phyloP scores from a whole-genome alignment of 2,329 filamentous ascomycete species.

The Fusarium sp. region DNA sequence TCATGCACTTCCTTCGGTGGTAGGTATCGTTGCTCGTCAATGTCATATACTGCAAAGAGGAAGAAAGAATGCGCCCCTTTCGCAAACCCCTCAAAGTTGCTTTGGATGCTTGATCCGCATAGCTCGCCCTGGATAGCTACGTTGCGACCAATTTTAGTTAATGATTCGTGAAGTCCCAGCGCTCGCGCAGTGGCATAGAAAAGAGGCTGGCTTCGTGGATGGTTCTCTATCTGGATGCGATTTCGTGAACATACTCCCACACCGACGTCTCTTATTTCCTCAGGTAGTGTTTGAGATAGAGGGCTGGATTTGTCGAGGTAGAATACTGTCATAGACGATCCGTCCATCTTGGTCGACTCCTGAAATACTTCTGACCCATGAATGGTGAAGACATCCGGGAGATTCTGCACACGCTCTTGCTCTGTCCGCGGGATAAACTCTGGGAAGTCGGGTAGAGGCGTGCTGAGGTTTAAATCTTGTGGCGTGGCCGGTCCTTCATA shows the following conservation, averaged over 20 bases:
- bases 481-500: slow-evolving; percentile 20
- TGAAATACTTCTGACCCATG: slow-evolving; percentile 47
- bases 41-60: slow-evolving; percentile 50
- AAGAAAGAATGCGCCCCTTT: slow-evolving; percentile 46
- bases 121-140: slow-evolving; percentile 43
- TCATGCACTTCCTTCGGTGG: slow-evolving; percentile 45
- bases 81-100: slow-evolving; percentile 41
- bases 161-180: slow-evolving; percentile 17
- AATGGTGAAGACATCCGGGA: slow-evolving; percentile 27
- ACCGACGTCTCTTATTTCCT: slow-evolving; percentile 1
- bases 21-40: slow-evolving; percentile 46
- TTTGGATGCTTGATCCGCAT: slow-evolving; percentile 40
- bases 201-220: slow-evolving; percentile 16
- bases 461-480: neutral
- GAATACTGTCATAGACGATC: slow-evolving; percentile 53
- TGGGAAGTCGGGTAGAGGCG: slow-evolving; percentile 31
- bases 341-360: slow-evolving; percentile 55
- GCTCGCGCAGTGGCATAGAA: slow-evolving; percentile 32
- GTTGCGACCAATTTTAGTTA: slow-evolving; percentile 26
- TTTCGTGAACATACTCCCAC: slow-evolving; percentile 43
- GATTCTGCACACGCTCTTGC: slow-evolving; percentile 43
- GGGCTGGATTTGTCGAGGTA: slow-evolving; percentile 46
- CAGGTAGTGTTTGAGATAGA: slow-evolving; percentile 32
- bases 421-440: slow-evolving; percentile 39
- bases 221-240: slow-evolving; percentile 30